These are phyloP conservation scores for Trichoderma cornu-damae DNA, from an alignment of 2,329 filamentous ascomycete genomes.

Conservation along the genomic window DNA sequence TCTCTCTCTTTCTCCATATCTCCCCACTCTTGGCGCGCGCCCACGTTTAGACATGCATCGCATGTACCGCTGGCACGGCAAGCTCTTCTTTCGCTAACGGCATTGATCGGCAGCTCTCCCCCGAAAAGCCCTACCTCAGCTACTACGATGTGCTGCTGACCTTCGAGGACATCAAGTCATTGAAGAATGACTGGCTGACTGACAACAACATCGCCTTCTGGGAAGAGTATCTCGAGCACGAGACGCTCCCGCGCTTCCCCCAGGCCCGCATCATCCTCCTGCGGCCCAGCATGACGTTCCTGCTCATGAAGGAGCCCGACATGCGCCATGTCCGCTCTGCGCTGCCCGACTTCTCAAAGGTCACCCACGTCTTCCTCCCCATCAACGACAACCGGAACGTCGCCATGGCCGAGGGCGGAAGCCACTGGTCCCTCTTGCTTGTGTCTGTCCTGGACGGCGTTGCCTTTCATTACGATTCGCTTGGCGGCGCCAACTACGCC, in stretches of 20 bases:
- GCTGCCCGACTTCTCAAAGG: constrained; percentile 71
- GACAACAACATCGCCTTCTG: constrained; percentile 98
- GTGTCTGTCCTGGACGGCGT: constrained; percentile 84
- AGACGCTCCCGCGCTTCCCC: constrained; percentile 74
- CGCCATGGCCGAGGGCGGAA: constrained; percentile 76
- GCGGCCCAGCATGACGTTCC: constrained; percentile 85
- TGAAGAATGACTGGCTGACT: constrained; percentile 92
- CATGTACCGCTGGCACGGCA: no score
- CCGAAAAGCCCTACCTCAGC: constrained; percentile 37
- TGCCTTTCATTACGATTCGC: constrained; percentile 93
- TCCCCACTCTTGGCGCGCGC: background rate
- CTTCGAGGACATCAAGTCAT: constrained; percentile 78
- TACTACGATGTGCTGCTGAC: constrained; percentile 55
- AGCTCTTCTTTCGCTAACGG: constrained; percentile 5
- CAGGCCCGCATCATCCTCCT: constrained; percentile 85
- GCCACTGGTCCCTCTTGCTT: constrained; percentile 90
- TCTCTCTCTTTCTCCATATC: background rate
- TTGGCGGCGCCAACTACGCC: constrained; percentile 67
- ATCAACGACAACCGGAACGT: constrained; percentile 84
- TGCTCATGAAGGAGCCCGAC: constrained; percentile 71
- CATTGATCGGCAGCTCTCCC: constrained; percentile 42
- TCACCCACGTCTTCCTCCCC: constrained; percentile 91
- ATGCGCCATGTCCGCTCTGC: constrained; percentile 56
- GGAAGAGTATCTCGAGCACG: constrained; percentile 94
- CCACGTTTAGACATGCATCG: background rate